A percentile compares a stretch with the other conserved stretches of the same genome.
Evolutionary conservation across 75 land plant genomes (phyloP).

Genomic region (Isoetes taiwanensis): DNA sequence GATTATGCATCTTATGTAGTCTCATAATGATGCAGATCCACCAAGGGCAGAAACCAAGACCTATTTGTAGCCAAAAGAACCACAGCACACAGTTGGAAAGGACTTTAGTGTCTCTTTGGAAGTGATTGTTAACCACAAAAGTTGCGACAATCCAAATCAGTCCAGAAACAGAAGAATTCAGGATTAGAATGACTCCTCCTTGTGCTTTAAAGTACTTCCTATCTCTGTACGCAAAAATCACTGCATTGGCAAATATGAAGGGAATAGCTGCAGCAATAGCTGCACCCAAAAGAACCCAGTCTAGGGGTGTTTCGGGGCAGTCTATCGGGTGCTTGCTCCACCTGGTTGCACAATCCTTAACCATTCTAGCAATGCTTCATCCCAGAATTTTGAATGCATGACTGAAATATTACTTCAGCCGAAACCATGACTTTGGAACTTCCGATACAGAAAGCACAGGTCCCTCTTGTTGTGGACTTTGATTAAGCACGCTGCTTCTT

Average conservation of each 20-base stretch:
- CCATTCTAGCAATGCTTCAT: too few species aligned
- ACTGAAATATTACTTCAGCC: too few species aligned
- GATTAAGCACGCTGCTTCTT: too few species aligned
- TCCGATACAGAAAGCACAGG: too few species aligned
- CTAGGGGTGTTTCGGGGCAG: neutral
- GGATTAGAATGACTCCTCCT: conserved; percentile 19
- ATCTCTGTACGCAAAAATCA: conserved; percentile 7
- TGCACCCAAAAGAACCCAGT: neutral
- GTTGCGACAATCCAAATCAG: conserved; percentile 19
- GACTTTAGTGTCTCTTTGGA: neutral
- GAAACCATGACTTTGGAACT: too few species aligned
- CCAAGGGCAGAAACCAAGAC: conserved; percentile 21
- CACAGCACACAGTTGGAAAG: conserved; percentile 17
- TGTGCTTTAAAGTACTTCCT: conserved; percentile 17
- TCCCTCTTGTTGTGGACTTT: too few species aligned
- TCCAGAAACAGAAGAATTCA: conserved; percentile 16
- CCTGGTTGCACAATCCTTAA: too few species aligned
- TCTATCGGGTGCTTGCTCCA: too few species aligned
- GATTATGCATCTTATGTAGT: too few species aligned
- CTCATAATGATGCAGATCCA: conserved; percentile 1
- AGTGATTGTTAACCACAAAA: conserved; percentile 21
- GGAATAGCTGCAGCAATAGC: conserved; percentile 6
- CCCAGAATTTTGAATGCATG: too few species aligned
- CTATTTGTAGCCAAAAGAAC: conserved; percentile 24
- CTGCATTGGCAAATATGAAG: conserved; percentile 12